phyloP scores from a whole-genome alignment of 805 yeast species.

The Millerozyma miso region DNA sequence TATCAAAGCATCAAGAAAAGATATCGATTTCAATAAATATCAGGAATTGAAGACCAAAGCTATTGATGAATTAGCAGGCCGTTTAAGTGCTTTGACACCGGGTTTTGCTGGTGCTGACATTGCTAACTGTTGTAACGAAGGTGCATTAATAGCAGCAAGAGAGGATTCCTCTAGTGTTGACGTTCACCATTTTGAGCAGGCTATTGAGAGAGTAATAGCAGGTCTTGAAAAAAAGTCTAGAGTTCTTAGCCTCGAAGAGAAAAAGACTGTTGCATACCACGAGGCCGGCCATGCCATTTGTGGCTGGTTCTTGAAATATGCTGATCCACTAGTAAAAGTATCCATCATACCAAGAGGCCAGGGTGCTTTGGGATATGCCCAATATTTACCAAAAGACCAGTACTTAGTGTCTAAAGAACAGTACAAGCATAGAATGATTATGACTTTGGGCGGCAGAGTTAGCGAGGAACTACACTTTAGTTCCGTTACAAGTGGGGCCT shows the following conservation, averaged over 20 bases:
- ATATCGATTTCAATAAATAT: constrained; percentile 36
- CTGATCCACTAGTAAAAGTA: constrained; percentile 90
- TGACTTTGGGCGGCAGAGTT: constrained; percentile 91
- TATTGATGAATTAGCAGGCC: constrained; percentile 65
- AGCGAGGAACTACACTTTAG: constrained; percentile 86
- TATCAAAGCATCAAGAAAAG: constrained; percentile 30
- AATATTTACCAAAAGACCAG: constrained; percentile 86
- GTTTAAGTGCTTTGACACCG: constrained; percentile 87
- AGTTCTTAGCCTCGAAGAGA: constrained; percentile 75
- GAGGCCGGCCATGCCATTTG: constrained; percentile 97
- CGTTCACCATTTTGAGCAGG: constrained; percentile 78
- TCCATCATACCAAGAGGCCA: constrained; percentile 92
- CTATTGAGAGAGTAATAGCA: constrained; percentile 90
- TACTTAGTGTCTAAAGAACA: constrained; percentile 74
- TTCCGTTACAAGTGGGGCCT: constrained; percentile 87
- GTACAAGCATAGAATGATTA: constrained; percentile 79
- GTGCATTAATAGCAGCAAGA: constrained; percentile 90
- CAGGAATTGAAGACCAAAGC: constrained; percentile 39
- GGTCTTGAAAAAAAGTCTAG: constrained; percentile 87
- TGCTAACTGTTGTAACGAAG: constrained; percentile 92
- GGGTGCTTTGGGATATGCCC: constrained; percentile 96
- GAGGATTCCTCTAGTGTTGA: constrained; percentile 58
- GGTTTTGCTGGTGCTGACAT: constrained; percentile 97
- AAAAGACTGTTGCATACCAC: constrained; percentile 84
- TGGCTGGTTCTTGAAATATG: constrained; percentile 86